These are phyloP conservation scores for Penicillium macrosclerotiorum DNA, from an alignment of 495 filamentous ascomycete species.

Conservation along the genomic window DNA sequence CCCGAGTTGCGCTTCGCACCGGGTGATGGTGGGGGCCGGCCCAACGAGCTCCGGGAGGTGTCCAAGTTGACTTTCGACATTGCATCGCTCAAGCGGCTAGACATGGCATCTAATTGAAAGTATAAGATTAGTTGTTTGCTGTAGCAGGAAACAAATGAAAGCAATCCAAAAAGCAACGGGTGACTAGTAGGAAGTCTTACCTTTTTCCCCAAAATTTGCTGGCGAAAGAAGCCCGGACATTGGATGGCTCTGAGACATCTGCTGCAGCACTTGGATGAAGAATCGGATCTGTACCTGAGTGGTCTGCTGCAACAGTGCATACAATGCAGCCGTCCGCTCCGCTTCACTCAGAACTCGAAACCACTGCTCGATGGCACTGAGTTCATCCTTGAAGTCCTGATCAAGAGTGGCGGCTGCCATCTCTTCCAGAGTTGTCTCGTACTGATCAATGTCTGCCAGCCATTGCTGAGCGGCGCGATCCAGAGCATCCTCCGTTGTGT, in stretches of 20 bases:
- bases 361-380: conserved; percentile 99
- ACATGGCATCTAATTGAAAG: conserved; percentile 78
- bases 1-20: conserved; percentile 86
- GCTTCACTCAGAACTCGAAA: conserved; percentile 96
- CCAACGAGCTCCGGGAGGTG: conserved; percentile 80
- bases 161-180: too few relatives aligned
- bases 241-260: conserved; percentile 97
- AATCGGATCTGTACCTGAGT: conserved; percentile 99
- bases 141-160: conserved; percentile 2
- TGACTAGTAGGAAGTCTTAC: conserved; percentile 43
- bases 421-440: conserved; percentile 94
- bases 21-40: conserved; percentile 72
- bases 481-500: conserved; percentile 75
- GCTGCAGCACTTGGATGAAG: conserved; percentile 97
- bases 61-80: conserved; percentile 92
- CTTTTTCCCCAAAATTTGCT: conserved; percentile 92
- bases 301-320: conserved; percentile 94
- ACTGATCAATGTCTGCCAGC: conserved; percentile 98
- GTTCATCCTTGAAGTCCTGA: conserved; percentile 99
- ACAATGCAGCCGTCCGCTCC: conserved; percentile 90
- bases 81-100: conserved; percentile 92
- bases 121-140: conserved; percentile 6
- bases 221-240: conserved; percentile 96
- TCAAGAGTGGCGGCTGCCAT: conserved; percentile 98
- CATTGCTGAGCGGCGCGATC: conserved; percentile 96